Evolutionary conservation across 2,329 filamentous ascomycete species (phyloP), one percentile per base, ranked within the genome.

Genomic region (Knoxdaviesia capensis): DNA sequence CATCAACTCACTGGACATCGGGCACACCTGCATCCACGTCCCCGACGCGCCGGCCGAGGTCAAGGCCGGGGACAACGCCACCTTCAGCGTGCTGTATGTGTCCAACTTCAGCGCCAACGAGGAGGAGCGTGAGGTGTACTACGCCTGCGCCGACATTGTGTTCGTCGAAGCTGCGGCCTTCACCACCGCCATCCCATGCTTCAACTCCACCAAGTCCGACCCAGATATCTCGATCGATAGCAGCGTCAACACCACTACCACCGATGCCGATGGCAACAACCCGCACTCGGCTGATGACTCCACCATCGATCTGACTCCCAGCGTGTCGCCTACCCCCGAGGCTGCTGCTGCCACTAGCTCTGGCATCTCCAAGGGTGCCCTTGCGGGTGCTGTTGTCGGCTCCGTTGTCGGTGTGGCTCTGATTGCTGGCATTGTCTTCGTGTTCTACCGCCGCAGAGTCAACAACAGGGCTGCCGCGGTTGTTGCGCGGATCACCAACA

Each of bases 321-420:
- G 48, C 39, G 51, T 49, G 29, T 44, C 20, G 31, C 28, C 31
- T n/a, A 47, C n/a, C 47, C 43, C 7, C 45, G 44, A 11, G 43
- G 45, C 36, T 33, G 45, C 34, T 39, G 47, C 39, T 32, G 43
- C 42, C 31, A 46, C 32, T 29, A 48, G 50, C 45, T 47, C 49
- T 41, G 54, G 54, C 3, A 62, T 86, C 7, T 77, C 74, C 9
- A 72, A 72, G 20, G 80, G 80, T 36, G 69, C 73, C 20, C 84
- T 87, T 51, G 82, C 81, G 3, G 82, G 81, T 1, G 77, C 83
- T 45, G 79, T 80, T 3, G 64, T 87, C 46, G 83, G 82, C 32
- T 68, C 74, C 3, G 56, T 88, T 6, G 62, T 71, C 7, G 80
- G 74, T 37, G 68, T 74, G 5, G 64, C 66, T 1, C 54, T 83